Conservation (phyloP, 1,139 yeast genomes). For the Arxiozyma telluris region DNA sequence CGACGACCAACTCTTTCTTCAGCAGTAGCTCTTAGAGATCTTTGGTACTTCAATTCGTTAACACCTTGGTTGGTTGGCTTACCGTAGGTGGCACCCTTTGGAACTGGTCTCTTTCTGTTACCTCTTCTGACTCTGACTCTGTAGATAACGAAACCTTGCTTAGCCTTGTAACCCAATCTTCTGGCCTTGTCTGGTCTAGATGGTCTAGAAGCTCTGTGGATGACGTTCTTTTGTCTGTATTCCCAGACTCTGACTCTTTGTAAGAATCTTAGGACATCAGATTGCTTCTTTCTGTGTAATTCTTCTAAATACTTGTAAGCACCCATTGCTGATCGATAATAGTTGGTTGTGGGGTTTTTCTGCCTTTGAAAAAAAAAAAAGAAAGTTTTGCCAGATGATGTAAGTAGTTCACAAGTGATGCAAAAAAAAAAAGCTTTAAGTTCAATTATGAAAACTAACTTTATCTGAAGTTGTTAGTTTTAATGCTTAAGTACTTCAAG, state of each 20-base stretch:
- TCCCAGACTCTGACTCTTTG: conserved; percentile 99
- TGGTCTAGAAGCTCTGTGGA: conserved; percentile 98
- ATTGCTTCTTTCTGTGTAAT: conserved; percentile 99
- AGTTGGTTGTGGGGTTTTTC: conserved; percentile 5
- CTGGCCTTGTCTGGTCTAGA: conserved; percentile 99
- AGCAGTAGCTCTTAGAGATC: conserved; percentile 94
- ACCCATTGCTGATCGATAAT: conserved; percentile 54
- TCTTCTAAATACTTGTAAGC: conserved; percentile 99
- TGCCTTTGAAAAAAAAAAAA: background rate
- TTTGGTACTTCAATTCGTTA: conserved; percentile 98
- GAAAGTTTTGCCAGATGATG: too few species aligned
- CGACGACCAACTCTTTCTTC: conserved; percentile 99
- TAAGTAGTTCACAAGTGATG: background rate
- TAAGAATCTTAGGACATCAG: conserved; percentile 97
- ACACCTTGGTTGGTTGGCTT: conserved; percentile 99
- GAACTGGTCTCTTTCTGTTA: conserved; percentile 99
- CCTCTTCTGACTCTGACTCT: conserved; percentile 99
- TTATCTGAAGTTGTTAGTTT: too few species aligned
- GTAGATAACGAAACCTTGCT: conserved; percentile 98
- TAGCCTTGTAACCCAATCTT: conserved; percentile 99
- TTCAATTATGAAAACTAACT: too few species aligned
- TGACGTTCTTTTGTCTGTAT: conserved; percentile 97
- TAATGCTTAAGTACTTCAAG: too few species aligned
- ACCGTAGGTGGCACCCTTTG: conserved; percentile 99
- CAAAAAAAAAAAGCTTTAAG: background rate